These are phyloP conservation scores for Ampelocalamus luodianensis DNA, from an alignment of 176 grass and related monocot genomes.

Conservation along the genomic window DNA sequence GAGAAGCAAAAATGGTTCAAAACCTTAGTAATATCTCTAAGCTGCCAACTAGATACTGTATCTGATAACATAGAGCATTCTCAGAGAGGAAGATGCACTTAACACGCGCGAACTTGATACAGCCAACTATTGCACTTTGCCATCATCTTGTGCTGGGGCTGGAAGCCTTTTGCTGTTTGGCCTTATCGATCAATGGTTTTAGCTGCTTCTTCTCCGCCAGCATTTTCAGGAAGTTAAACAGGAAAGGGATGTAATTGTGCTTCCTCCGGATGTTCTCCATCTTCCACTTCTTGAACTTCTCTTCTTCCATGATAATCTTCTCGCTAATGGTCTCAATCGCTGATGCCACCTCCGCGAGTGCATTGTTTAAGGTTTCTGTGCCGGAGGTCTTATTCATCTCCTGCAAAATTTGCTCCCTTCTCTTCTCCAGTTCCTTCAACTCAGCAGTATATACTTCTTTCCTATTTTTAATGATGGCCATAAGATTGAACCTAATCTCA, in stretches of 20 bases:
- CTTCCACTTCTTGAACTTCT: constrained; percentile 99
- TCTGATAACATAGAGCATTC: constrained; percentile 28
- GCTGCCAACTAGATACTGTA: constrained; percentile 28
- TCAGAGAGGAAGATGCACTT: neutral
- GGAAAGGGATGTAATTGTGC: constrained; percentile 97
- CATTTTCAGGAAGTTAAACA: constrained; percentile 92
- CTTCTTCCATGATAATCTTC: constrained; percentile 93
- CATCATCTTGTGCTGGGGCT: constrained; percentile 45
- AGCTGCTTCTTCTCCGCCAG: constrained; percentile 92
- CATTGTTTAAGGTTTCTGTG: constrained; percentile 48
- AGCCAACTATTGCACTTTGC: neutral
- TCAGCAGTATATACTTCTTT: constrained; percentile 76
- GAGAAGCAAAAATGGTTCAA: constrained; percentile 32
- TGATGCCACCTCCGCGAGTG: constrained; percentile 58
- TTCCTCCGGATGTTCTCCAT: constrained; percentile 90
- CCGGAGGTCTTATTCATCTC: constrained; percentile 40
- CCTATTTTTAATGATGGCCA: constrained; percentile 94
- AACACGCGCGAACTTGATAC: constrained; percentile 23
- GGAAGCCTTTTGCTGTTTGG: constrained; percentile 61
- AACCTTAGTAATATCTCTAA: constrained; percentile 35
- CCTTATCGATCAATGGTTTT: constrained; percentile 79
- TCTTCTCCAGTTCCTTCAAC: constrained; percentile 79
- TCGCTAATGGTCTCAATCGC: constrained; percentile 63
- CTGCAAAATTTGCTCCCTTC: constrained; percentile 72
- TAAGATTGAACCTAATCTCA: constrained; percentile 95